Evolutionary conservation across 2,329 filamentous ascomycete genomes (phyloP), one percentile per base, ranked within the genome.

Genomic region (Sporothrix sp.): DNA sequence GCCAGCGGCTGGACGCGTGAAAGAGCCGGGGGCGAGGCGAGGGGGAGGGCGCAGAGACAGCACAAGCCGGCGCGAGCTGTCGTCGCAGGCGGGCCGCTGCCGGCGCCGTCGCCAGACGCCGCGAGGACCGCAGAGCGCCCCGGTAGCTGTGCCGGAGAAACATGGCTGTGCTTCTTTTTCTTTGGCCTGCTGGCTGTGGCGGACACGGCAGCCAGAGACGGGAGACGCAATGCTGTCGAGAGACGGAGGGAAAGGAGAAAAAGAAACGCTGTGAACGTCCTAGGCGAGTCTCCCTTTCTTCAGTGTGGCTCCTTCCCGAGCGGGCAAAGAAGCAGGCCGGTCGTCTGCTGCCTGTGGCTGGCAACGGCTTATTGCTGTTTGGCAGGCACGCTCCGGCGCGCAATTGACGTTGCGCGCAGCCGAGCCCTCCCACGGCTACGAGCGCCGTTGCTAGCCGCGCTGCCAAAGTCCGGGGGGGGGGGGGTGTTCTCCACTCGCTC

Each of bases 81-180:
- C 38, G n/a, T 25, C 48, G 48, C 32, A 50, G 18, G 16, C 21
- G 35, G 3, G 48, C 30, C 23, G 18, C 33, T 8, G 30, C 35
- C 14, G 44, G 13, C 4, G 44, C 32, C 20, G 33, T 7, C 39
- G 53, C 20, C 5, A 42, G 14, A 2, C 7, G 23, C 37, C 27
- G 63, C 60, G 58, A 66, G 66, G 57, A 63, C 59, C 70, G 69
- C 55, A 78, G 61, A 52, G 68, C 66, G 58, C 52, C 44, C 14
- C 73, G 71, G 38, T 75, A 72, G 61, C 72, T 68, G 56, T 72
- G 66, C 58, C 71, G 74, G 51, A 78, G 67, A 66, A 79, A 76
- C 79, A 82, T 82, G 28, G 39, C 48, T 53, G 23, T 49, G 20
- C 48, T 27, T 44, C 25, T 43, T 47, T 53, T 4, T 25, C 28